These are phyloP conservation scores for Phaeotremella fagi DNA, from an alignment of 768 basidiomycete genomes.

Conservation along the genomic window DNA sequence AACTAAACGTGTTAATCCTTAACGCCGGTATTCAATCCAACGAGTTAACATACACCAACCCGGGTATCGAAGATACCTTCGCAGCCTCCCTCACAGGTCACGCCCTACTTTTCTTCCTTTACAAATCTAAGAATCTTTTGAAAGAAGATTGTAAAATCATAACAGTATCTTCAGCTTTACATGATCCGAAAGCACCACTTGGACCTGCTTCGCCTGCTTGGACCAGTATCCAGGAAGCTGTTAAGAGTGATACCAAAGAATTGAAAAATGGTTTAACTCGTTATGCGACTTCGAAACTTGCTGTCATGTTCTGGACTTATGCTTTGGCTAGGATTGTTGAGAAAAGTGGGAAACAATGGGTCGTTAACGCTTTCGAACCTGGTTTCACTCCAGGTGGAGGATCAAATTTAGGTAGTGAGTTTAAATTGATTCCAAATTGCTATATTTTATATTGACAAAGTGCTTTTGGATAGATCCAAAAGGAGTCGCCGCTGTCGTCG, in stretches of 20 bases:
- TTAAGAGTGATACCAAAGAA: neutral
- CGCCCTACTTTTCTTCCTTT: constrained; percentile 18
- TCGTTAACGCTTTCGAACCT: constrained; percentile 9
- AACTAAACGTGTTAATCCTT: constrained; percentile 7
- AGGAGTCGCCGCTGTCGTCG: too few species aligned
- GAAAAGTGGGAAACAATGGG: neutral
- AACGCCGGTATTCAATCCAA: constrained; percentile 10
- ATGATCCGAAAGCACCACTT: constrained; percentile 5
- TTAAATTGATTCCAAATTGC: too few species aligned
- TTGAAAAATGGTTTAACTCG: neutral
- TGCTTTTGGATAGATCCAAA: too few species aligned
- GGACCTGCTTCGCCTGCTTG: neutral
- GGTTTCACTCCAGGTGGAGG: constrained; percentile 11
- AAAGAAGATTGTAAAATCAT: constrained; percentile 4
- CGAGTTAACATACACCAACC: neutral
- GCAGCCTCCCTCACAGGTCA: constrained; percentile 12
- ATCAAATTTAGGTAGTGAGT: neutral
- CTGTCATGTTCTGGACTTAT: constrained; percentile 12
- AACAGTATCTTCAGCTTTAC: neutral
- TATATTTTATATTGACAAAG: too few species aligned
- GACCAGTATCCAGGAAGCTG: neutral
- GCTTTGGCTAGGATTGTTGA: constrained; percentile 1
- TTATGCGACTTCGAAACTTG: constrained; percentile 8
- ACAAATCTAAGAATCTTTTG: constrained; percentile 3
- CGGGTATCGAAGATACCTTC: constrained; percentile 12